Conservation (phyloP, 768 basidiomycete genomes). For the Leccinum longicurvipes region DNA sequence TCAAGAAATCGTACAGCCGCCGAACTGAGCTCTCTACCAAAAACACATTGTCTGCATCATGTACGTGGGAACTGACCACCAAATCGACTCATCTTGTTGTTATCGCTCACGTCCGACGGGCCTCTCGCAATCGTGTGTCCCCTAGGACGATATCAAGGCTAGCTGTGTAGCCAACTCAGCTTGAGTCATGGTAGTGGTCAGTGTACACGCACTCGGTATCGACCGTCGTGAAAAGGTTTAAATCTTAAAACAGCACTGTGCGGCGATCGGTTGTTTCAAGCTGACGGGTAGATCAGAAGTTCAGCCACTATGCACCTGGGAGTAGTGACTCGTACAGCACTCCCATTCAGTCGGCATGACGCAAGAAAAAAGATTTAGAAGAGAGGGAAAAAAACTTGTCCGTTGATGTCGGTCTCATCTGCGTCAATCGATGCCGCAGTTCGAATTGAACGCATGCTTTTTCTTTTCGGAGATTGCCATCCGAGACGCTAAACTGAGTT, state of each 20-base stretch:
- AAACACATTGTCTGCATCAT: background rate
- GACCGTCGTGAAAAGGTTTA: background rate
- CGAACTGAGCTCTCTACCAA: background rate
- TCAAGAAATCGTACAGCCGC: background rate
- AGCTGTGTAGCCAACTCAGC: background rate
- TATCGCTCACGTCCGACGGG: background rate
- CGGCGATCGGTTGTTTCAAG: constrained; percentile 11
- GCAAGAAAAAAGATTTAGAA: background rate
- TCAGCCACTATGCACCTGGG: constrained; percentile 1
- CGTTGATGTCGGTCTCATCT: constrained; percentile 3
- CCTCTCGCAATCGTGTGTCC: background rate
- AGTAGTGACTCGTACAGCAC: background rate
- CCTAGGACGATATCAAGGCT: no score
- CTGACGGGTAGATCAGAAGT: constrained; percentile 7
- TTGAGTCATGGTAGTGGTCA: background rate
- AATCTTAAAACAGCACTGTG: background rate
- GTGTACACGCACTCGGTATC: background rate
- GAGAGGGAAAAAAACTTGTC: background rate
- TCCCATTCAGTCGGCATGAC: background rate
- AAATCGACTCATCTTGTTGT: background rate
- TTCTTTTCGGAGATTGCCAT: background rate
- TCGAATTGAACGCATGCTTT: background rate
- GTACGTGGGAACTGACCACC: background rate
- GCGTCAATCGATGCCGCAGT: background rate
- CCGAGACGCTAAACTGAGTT: background rate